Base-by-base conservation (phyloP, 2,329 filamentous ascomycete genomes). In the Fusarium sp. region DNA sequence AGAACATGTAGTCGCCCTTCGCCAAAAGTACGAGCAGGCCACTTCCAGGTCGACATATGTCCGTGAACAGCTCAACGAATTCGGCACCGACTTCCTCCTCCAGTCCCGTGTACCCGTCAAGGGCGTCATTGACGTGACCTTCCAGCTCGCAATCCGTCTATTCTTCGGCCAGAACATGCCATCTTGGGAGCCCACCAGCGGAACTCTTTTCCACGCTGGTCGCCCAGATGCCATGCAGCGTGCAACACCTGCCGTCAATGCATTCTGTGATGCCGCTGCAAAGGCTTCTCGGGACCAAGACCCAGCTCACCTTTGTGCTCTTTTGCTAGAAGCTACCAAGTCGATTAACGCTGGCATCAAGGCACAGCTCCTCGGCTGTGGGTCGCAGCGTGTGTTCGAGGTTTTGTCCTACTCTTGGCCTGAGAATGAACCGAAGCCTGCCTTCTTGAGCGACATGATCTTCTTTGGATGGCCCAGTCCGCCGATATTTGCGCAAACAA, bases 161-260 rank as follows among this genome's bases (percentile, higher is more conserved):
- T 50, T 43, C 15, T 50, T 50, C 31, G 47, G 47, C 19, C 23
- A 21, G 4, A 50, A 50, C 31, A 50, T 50, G 38, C 2, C 15
- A 1, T 43, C 47, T 4, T 50, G 47, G 47, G 47, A 50, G 4
- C 47, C 38, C 4, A 50, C 47, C n/a, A 43, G 29, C 4, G 47
- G 38, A 6, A 36, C 38, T 9, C 10, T 43, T 5, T 50, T 43
- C 47, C 47, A 50, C 15, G n/a, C 29, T 3, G 47, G 47, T 4
- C 31, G 47, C 7, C 29, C 47, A 2, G 37, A 50, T 21, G 47
- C 47, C 15, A 43, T 50, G 47, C 47, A 50, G 23, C n/a, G 47
- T 1, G 19, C 47, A 9, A 43, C 47, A 9, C 31, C 15, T 4
- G 47, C 47, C 14, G 38, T 50, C 6, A 44, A 27, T 7, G 31